phyloP scores from a whole-genome alignment of 345 rosid genomes.

The Pelargonium nanum region DNA sequence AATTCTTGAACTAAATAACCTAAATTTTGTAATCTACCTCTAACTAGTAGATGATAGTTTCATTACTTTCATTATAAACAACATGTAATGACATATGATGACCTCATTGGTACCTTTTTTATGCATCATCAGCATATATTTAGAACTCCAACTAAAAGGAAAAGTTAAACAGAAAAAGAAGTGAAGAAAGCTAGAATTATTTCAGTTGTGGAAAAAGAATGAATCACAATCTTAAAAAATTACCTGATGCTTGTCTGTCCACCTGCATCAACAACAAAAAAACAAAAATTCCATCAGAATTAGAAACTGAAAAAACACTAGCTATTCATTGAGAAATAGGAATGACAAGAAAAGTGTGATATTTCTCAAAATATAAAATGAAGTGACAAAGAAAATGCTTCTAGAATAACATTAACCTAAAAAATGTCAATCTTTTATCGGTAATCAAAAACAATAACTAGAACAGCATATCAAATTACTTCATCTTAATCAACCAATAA shows the following conservation, averaged over 20 bases:
- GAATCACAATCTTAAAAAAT: conserved; percentile 5
- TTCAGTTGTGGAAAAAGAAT: neutral
- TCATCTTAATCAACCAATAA: too few species aligned
- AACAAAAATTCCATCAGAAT: conserved; percentile 9
- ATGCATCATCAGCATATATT: too few species aligned
- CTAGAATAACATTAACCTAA: too few species aligned
- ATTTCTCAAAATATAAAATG: too few species aligned
- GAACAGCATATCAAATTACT: too few species aligned
- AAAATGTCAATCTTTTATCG: too few species aligned
- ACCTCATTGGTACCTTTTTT: neutral
- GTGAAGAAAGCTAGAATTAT: neutral
- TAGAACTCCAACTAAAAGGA: conserved; percentile 5
- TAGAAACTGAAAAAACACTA: neutral
- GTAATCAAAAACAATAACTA: too few species aligned
- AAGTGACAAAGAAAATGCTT: too few species aligned
- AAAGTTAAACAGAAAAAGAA: neutral
- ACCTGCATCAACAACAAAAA: conserved; percentile 32
- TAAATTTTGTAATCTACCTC: too few species aligned
- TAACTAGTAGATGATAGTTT: too few species aligned
- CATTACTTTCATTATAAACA: too few species aligned
- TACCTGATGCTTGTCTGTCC: conserved; percentile 78
- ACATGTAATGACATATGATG: neutral
- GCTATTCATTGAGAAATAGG: neutral
- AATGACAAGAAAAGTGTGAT: neutral
- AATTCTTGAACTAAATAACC: too few species aligned